phyloP scores from a whole-genome alignment of 768 basidiomycete genomes.

The Krasilnikovozyma curviuscula region DNA sequence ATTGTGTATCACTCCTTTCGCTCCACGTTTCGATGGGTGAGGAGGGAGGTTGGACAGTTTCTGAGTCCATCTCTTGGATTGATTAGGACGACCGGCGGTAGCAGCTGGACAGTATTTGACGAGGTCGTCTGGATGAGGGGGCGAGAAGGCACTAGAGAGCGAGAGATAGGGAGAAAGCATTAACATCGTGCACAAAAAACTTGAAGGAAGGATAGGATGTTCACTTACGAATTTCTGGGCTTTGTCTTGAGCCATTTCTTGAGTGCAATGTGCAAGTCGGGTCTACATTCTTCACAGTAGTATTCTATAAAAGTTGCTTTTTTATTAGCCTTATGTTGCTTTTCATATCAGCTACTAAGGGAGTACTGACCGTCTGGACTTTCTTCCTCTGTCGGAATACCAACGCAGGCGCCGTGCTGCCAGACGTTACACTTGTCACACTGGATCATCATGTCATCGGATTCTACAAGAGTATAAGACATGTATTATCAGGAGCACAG shows the following conservation, averaged over 20 bases:
- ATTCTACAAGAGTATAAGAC: conserved; percentile 28
- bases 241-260: conserved; percentile 20
- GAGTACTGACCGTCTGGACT: conserved; percentile 24
- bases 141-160: conserved; percentile 7
- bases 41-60: conserved; percentile 4
- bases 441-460: conserved; percentile 88
- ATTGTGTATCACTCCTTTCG: neutral
- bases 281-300: conserved; percentile 81
- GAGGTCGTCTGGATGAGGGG: no score
- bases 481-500: neutral
- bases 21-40: neutral
- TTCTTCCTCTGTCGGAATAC: conserved; percentile 40
- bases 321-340: no score
- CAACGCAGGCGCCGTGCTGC: conserved; percentile 97
- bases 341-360: neutral
- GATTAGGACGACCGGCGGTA: conserved; percentile 4
- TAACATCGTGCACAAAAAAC: neutral
- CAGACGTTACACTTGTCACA: conserved; percentile 94
- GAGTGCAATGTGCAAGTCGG: conserved; percentile 63
- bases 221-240: conserved; percentile 44
- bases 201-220: neutral
- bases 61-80: conserved; percentile 12
- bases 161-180: neutral
- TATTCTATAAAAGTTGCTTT: conserved; percentile 63
- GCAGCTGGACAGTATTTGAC: no score